Evolutionary conservation across 1,139 yeast genomes (phyloP).

Genomic region (Magnusiomyces ingens): DNA sequence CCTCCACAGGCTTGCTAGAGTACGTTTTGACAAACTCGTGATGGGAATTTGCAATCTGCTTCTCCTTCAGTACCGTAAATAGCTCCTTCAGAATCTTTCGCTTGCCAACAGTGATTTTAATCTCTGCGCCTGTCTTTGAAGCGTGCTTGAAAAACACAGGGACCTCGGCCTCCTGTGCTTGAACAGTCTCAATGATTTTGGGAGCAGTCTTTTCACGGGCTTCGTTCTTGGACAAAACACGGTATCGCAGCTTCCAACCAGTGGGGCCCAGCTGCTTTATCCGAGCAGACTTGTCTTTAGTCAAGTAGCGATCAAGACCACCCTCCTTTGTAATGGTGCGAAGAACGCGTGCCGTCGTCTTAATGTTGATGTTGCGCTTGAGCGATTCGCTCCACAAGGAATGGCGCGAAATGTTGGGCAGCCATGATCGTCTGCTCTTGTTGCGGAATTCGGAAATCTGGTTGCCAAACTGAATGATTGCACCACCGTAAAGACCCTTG

Average conservation of each 20-base stretch:
- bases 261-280: constrained; percentile 84
- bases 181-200: constrained; percentile 17
- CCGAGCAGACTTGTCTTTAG: constrained; percentile 83
- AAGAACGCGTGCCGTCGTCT: constrained; percentile 74
- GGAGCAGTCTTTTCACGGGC: constrained; percentile 26
- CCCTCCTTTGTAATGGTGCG: constrained; percentile 88
- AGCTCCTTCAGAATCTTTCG: constrained; percentile 54
- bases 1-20: constrained; percentile 38
- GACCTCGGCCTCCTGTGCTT: constrained; percentile 15
- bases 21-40: constrained; percentile 41
- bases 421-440: constrained; percentile 69
- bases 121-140: constrained; percentile 36
- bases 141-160: constrained; percentile 48
- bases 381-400: constrained; percentile 80
- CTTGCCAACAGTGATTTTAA: constrained; percentile 54
- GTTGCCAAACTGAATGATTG: constrained; percentile 71
- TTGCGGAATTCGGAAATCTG: constrained; percentile 71
- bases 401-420: constrained; percentile 72
- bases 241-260: constrained; percentile 86
- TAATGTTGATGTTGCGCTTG: constrained; percentile 47
- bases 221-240: constrained; percentile 43
- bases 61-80: constrained; percentile 41
- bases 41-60: constrained; percentile 42
- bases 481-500: constrained; percentile 85
- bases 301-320: constrained; percentile 81